phyloP scores from a whole-genome alignment of 148 eudicot genomes.

The Dysphania ambrosioides region DNA sequence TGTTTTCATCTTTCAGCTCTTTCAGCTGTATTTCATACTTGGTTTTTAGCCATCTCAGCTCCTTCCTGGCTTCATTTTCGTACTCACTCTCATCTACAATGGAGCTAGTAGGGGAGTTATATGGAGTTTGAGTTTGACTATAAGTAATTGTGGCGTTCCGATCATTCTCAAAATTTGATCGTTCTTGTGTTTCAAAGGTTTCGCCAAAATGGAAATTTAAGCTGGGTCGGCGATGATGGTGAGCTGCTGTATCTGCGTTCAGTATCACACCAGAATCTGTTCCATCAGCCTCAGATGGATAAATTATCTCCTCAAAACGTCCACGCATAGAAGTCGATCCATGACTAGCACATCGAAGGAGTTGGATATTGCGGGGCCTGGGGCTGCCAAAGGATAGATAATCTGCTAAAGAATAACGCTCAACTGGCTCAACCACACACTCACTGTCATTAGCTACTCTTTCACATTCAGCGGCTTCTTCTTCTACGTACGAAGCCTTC shows the following conservation, averaged over 20 bases:
- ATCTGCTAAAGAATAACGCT: conserved; percentile 31
- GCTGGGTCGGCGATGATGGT: conserved; percentile 41
- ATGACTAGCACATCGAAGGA: conserved; percentile 42
- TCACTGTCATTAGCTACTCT: conserved; percentile 7
- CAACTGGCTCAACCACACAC: conserved; percentile 10
- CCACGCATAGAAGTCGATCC: conserved; percentile 56
- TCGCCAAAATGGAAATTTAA: conserved; percentile 30
- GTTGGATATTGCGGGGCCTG: conserved; percentile 31
- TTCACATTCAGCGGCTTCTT: conserved; percentile 29
- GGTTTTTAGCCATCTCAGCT: conserved; percentile 51
- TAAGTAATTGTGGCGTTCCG: conserved; percentile 11
- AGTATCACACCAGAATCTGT: conserved; percentile 38
- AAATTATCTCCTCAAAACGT: conserved; percentile 81
- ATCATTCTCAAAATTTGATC: conserved; percentile 18
- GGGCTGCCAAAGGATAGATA: conserved; percentile 35
- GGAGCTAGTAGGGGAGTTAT: conserved; percentile 30
- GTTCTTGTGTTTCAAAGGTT: conserved; percentile 24
- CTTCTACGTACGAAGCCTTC: conserved; percentile 16
- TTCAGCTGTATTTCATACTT: conserved; percentile 52
- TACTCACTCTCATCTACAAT: conserved; percentile 30
- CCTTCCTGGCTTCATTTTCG: conserved; percentile 40
- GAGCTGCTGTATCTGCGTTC: conserved; percentile 38
- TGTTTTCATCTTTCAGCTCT: conserved; percentile 39
- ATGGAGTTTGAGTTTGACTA: conserved; percentile 32
- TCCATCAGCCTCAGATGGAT: conserved; percentile 41